Evolutionary conservation across 1,284 basidiomycete species (phyloP).

Genomic region (Irpex sp.): DNA sequence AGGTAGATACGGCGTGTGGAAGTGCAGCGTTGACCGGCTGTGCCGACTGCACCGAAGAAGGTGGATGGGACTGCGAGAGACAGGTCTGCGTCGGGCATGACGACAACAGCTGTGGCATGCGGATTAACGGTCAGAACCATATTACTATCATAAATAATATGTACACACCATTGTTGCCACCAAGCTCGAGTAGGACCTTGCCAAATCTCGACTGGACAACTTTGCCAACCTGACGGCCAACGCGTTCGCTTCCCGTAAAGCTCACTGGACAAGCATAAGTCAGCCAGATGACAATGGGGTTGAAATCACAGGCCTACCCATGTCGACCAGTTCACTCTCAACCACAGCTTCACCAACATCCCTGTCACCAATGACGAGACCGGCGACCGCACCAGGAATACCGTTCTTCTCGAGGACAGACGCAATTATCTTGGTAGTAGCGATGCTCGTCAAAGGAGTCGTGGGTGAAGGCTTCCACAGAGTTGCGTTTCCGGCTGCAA

Average conservation of each 20-base stretch:
- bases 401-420: conserved; percentile 79
- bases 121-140: not conserved
- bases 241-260: conserved; percentile 90
- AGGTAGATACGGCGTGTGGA: conserved; percentile 89
- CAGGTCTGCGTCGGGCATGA: conserved; percentile 93
- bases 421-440: conserved; percentile 82
- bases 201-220: conserved; percentile 80
- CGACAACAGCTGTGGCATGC: conserved; percentile 67
- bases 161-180: conserved; percentile 85
- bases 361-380: conserved; percentile 81
- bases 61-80: conserved; percentile 84
- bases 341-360: conserved; percentile 80
- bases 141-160: not conserved
- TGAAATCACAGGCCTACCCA: conserved; percentile 44
- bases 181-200: conserved; percentile 85
- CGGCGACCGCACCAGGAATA: conserved; percentile 79
- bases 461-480: conserved; percentile 94
- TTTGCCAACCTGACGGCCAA: conserved; percentile 82
- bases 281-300: not conserved
- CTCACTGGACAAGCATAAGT: conserved; percentile 49
- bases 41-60: conserved; percentile 93
- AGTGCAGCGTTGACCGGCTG: conserved; percentile 93
- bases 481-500: conserved; percentile 90
- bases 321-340: conserved; percentile 67
- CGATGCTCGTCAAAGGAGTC: conserved; percentile 86